Evolutionary conservation across 129 eudicot species (phyloP).

Genomic region (Heracleum sosnowskyi): DNA sequence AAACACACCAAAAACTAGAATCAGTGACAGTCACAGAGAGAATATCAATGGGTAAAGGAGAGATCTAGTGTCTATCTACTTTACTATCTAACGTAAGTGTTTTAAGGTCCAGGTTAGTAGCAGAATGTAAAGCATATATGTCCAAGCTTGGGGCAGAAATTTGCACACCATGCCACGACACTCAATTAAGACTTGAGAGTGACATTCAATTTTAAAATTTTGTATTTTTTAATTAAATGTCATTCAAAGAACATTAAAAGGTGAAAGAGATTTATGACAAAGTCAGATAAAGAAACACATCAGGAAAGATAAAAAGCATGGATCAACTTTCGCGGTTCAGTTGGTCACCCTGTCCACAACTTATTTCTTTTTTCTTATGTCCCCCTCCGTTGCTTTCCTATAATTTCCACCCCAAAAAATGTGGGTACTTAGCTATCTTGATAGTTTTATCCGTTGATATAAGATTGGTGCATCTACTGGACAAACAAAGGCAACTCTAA

Average conservation of each 20-base stretch:
- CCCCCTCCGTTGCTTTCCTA: not conserved
- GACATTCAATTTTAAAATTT: not conserved
- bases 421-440: not conserved
- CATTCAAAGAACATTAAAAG: not conserved
- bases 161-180: not conserved
- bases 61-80: not conserved
- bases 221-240: not conserved
- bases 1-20: conserved; percentile 7
- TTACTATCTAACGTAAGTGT: not conserved
- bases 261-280: not conserved
- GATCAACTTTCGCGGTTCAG: not conserved
- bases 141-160: not conserved
- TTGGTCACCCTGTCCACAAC: not conserved
- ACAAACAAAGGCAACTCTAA: not conserved
- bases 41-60: not conserved
- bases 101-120: not conserved
- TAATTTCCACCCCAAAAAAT: not conserved
- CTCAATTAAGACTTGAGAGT: not conserved
- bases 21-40: conserved; percentile 7
- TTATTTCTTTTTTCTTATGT: not conserved
- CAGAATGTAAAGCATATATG: not conserved
- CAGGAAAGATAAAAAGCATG: not conserved
- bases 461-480: not conserved
- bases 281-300: not conserved
- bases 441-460: not conserved